These are phyloP conservation scores for Thecaphora frezii DNA, from an alignment of 1,284 basidiomycete genomes.

Conservation along the genomic window DNA sequence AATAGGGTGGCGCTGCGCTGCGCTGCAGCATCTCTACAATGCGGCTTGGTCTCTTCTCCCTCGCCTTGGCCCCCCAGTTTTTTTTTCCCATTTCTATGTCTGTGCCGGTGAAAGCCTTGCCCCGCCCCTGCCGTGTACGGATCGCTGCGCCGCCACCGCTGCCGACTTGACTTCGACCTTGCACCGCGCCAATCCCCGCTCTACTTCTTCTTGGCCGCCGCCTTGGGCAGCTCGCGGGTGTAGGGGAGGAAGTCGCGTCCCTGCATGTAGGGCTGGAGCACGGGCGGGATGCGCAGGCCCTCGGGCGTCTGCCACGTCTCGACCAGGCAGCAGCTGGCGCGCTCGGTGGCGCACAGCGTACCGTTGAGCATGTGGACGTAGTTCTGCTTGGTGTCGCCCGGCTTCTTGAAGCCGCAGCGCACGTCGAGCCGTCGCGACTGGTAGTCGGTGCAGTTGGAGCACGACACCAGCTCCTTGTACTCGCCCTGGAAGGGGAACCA, in stretches of 20 bases:
- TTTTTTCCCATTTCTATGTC: no score
- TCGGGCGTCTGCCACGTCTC: constrained; percentile 97
- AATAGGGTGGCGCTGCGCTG: no score
- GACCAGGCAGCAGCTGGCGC: constrained; percentile 93
- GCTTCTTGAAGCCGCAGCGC: constrained; percentile 56
- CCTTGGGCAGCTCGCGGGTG: constrained; percentile 79
- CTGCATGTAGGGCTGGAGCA: constrained; percentile 89
- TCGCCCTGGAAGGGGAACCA: constrained; percentile 98
- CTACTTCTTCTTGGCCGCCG: constrained; percentile 64
- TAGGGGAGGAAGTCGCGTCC: constrained; percentile 90
- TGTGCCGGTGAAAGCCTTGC: no score
- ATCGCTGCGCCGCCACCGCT: no score
- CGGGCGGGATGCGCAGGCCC: constrained; percentile 86
- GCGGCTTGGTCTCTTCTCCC: no score
- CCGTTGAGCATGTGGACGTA: constrained; percentile 64
- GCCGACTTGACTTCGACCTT: no score
- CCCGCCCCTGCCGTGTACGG: no score
- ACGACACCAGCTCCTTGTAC: constrained; percentile 77
- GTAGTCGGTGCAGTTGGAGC: constrained; percentile 63
- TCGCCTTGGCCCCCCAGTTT: no score
- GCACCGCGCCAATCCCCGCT: neutral
- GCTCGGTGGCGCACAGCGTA: constrained; percentile 93
- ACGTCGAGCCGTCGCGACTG: constrained; percentile 57
- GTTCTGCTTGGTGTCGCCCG: constrained; percentile 57
- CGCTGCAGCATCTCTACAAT: no score